A percentile compares a stretch with the other conserved stretches of the same genome.
phyloP scores from a whole-genome alignment of 2,329 filamentous ascomycete genomes.

The Fusarium temperatum region DNA sequence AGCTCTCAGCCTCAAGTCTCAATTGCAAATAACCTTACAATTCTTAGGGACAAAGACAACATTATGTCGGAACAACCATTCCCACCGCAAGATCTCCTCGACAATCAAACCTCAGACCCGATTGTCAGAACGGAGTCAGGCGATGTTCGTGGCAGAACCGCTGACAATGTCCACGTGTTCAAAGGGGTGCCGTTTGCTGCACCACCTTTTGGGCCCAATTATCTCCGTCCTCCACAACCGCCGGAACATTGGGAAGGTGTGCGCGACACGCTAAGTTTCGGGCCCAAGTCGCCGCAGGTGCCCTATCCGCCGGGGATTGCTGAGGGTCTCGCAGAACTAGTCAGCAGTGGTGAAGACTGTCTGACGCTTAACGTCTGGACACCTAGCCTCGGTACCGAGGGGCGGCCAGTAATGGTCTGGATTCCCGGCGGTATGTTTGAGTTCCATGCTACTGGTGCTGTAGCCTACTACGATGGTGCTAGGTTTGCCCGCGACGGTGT shows the following conservation, averaged over 20 bases:
- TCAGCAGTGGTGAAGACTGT: neutral
- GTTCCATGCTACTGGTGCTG: neutral
- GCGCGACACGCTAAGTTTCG: accelerated
- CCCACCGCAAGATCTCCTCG: neutral
- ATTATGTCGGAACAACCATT: neutral
- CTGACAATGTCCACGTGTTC: neutral
- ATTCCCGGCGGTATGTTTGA: neutral
- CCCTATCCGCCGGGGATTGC: neutral
- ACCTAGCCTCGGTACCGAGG: neutral
- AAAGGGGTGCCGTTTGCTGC: neutral
- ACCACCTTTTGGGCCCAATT: neutral
- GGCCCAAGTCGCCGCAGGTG: neutral
- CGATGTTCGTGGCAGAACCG: neutral
- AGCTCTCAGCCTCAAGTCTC: neutral
- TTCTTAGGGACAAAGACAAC: neutral
- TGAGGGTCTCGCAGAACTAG: neutral
- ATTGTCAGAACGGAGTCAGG: neutral
- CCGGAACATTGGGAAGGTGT: neutral
- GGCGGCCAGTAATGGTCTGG: neutral
- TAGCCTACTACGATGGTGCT: neutral
- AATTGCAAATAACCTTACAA: accelerated
- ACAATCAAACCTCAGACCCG: neutral
- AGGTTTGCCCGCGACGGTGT: neutral
- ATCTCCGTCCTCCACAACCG: neutral
- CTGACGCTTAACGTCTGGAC: neutral